Base-by-base conservation (phyloP, 345 rosid species). In the Eucalyptus regnans region DNA sequence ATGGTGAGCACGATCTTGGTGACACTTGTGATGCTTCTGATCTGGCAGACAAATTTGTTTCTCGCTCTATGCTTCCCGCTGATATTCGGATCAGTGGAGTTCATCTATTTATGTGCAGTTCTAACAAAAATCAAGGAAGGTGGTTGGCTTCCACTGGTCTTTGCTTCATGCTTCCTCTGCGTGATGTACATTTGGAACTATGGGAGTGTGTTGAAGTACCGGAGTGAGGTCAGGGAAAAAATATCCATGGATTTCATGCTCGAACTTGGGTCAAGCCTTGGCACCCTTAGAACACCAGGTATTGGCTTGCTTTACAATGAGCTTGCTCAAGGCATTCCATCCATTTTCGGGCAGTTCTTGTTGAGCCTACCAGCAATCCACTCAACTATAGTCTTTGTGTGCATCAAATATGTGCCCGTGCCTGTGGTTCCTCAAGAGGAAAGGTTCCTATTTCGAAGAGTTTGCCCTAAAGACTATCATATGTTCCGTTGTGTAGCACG, bases 121-220 rank as follows among this genome's bases (percentile, higher is more conserved):
- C 94, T 97, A 37, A 91, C 99, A 6, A 97, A 97, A 91, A 89
- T 98, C 86, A 43, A 41, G 80, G 94, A 98, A 71, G 99, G 99
- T 8, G 99, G 98, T 86, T 98, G 99, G 99, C 96, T 98, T 87
- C 99, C 99, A 0, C 95, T 97, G 2, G 99, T 88, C 86, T 98
- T 96, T 68, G 96, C 99, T 56, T 86, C 92, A 44, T 91, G 89
- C 93, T 98, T 96, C 91, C 96, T 98, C 52, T 92, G 92, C 4
- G 89, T 96, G 80, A 98, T 97, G 99, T 98, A 98, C 95, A 89
- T 92, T 60, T 98, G 99, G 99, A 98, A 98, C 89, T 97, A 98
- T 64, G 99, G 99, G 83, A 98, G 98, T 48, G 97, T 98, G 56
- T 90, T 98, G 90, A 98, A 98, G 94, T 98, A 96, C 96, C 95